phyloP scores from a whole-genome alignment of 345 rosid genomes.

The Punica granatum region DNA sequence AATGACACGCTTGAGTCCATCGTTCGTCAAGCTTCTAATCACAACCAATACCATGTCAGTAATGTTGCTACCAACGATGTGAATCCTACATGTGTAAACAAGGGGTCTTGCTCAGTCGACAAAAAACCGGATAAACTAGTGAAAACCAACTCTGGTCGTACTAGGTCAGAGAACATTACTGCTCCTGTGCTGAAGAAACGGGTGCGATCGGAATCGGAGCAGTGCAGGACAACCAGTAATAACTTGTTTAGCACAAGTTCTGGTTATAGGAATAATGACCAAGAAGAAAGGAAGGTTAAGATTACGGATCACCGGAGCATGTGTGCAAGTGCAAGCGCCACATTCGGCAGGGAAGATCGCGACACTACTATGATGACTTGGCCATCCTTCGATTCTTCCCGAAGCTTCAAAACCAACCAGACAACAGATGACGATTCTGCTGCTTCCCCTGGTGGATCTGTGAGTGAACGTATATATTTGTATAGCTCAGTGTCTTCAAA shows the following conservation, averaged over 20 bases:
- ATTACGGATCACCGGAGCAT: slow-evolving; percentile 15
- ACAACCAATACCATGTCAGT: slow-evolving; percentile 1
- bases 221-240: background rate
- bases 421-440: slow-evolving; percentile 34
- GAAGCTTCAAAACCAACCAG: slow-evolving; percentile 35
- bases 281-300: background rate
- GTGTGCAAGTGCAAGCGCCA: slow-evolving; percentile 24
- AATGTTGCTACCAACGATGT: background rate
- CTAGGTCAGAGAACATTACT: background rate
- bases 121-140: background rate
- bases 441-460: slow-evolving; percentile 39
- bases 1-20: slow-evolving; percentile 89
- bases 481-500: too few relatives aligned
- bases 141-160: background rate
- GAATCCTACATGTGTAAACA: background rate
- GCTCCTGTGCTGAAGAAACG: slow-evolving; percentile 18
- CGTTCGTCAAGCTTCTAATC: slow-evolving; percentile 69
- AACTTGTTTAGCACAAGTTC: background rate
- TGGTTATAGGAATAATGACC: background rate
- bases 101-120: background rate
- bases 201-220: slow-evolving; percentile 14
- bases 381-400: slow-evolving; percentile 40
- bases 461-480: slow-evolving; percentile 1
- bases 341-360: slow-evolving; percentile 19
- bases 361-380: slow-evolving; percentile 31